Percentiles rank a stretch among this genome's conserved stretches.
Conservation (phyloP, 1,139 yeast genomes). For the Lodderomyces theae region DNA sequence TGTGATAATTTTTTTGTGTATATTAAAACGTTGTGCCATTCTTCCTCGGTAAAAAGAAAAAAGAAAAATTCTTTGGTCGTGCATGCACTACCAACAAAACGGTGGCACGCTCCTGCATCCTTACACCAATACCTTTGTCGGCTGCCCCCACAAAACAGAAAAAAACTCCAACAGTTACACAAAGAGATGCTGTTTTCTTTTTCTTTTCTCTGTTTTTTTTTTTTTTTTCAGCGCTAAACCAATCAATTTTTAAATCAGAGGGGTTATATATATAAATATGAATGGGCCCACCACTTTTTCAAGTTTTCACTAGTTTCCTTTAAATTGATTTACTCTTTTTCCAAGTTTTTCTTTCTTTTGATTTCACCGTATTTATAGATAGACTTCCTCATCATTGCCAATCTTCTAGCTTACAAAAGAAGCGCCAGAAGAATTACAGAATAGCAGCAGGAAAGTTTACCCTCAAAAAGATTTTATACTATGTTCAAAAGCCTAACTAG, state of each 20-base stretch:
- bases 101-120: background rate
- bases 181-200: background rate
- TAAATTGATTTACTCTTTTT: background rate
- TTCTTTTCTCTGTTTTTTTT: background rate
- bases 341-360: background rate
- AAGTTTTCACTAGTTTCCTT: too few species aligned
- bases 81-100: too few species aligned
- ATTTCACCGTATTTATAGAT: too few species aligned
- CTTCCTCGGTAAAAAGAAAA: too few species aligned
- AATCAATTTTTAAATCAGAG: too few species aligned
- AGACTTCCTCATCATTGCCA: too few species aligned
- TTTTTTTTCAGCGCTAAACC: background rate
- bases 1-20: too few species aligned
- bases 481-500: constrained; percentile 13
- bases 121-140: background rate
- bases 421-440: too few species aligned
- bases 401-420: too few species aligned
- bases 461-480: too few species aligned
- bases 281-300: background rate
- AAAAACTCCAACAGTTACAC: background rate
- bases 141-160: background rate
- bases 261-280: too few species aligned
- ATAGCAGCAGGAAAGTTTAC: too few species aligned
- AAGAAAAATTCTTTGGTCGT: background rate
- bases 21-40: background rate